Evolutionary conservation across 2,329 filamentous ascomycete genomes (phyloP), one percentile per base, ranked within the genome.

Genomic region (Drechslera avenae): DNA sequence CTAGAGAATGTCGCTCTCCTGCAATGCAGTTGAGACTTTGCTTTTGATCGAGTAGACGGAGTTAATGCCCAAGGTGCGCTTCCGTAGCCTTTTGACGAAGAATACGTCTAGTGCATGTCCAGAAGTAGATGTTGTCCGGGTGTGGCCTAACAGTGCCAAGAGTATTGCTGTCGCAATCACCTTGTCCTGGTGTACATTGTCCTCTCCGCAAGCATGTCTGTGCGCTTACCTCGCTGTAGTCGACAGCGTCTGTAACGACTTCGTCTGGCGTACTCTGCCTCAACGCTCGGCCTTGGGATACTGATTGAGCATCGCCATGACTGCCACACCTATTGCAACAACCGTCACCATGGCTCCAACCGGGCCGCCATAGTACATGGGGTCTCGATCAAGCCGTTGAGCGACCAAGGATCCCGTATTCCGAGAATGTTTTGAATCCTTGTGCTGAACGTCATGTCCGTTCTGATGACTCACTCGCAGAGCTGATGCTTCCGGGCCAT

Each of bases 221-320:
- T 28, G 26, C 26, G 26, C 26, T 28, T 28, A 10, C 26, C 26
- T 28, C 26, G 26, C 26, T 28, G 26, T 35, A 26, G 21, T 51
- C 40, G 14, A 44, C 39, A 16, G 31, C 46, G 26, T 48, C 19
- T 39, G 46, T 28, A 45, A 50, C 46, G 36, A 46, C 48, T 51
- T 50, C 3, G 19, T 23, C 18, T 37, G 31, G n/a, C 2, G 35
- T 35, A 26, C 16, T 34, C 21, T 13, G 39, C 17, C 56, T 78
- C 75, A 78, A 56, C 76, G 69, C 48, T 78, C 76, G 13, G 73
- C 68, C 53, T 76, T 77, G 28, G 75, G 74, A 66, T 76, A 78
- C 37, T 74, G 72, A 48, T 75, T 75, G 34, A 75, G 63, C 60
- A 68, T 74, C 23, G 71, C 67, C 73, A 76, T 76, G 43, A 75